phyloP scores from a whole-genome alignment of 306 rosid species.

The Cucumis cinereus region DNA sequence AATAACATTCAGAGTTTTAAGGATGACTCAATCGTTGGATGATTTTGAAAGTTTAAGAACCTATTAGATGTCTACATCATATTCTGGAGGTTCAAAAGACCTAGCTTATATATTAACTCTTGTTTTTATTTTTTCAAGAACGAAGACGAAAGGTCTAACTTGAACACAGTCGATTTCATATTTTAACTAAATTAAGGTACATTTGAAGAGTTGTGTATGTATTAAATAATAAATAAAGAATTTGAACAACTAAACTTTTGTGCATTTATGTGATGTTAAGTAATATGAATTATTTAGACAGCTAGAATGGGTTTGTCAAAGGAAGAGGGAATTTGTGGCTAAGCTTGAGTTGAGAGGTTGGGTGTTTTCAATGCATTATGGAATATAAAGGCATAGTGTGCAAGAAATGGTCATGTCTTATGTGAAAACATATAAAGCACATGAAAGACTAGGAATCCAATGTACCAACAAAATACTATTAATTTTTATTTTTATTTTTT shows the following conservation, averaged over 20 bases:
- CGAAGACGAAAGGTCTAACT: background rate
- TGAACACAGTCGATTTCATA: background rate
- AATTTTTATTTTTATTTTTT: too few species aligned
- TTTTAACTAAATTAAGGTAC: background rate
- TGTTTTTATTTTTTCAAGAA: background rate
- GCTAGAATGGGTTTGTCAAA: background rate
- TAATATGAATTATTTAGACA: background rate
- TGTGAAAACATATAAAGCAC: background rate
- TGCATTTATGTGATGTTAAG: slow-evolving; percentile 1
- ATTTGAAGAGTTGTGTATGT: background rate
- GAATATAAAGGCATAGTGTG: background rate
- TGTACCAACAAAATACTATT: background rate
- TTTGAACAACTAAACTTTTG: background rate
- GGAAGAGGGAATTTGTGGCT: background rate
- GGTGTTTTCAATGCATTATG: slow-evolving; percentile 1
- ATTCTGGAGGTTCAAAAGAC: too few species aligned
- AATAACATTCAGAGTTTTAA: too few species aligned
- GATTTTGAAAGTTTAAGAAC: background rate
- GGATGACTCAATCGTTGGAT: too few species aligned
- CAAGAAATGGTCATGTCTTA: slow-evolving; percentile 1
- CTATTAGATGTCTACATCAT: background rate
- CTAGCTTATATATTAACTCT: background rate
- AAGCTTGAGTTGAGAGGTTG: slow-evolving; percentile 2
- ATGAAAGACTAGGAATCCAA: slow-evolving; percentile 4
- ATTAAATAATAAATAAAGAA: background rate